A percentile compares a stretch with the other conserved stretches of the same genome.
Evolutionary conservation across 1,284 basidiomycete genomes (phyloP).

Genomic region (Malassezia sympodialis): DNA sequence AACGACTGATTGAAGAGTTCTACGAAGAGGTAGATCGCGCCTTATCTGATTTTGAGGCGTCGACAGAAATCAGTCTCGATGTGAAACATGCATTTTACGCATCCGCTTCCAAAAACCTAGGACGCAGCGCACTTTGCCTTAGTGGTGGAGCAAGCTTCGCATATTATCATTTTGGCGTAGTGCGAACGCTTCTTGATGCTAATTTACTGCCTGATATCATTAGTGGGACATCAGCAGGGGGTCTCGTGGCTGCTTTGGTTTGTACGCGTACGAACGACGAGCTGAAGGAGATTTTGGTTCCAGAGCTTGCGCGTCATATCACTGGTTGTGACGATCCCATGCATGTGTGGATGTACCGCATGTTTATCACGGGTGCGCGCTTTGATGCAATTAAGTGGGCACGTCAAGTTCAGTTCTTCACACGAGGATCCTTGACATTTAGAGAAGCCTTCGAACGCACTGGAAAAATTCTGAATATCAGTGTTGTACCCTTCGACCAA

Average conservation of each 20-base stretch:
- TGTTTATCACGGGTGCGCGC: slow-evolving; percentile 76
- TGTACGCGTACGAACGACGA: slow-evolving; percentile 87
- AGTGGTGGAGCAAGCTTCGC: slow-evolving; percentile 90
- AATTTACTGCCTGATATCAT: slow-evolving; percentile 78
- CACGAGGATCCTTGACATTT: slow-evolving; percentile 86
- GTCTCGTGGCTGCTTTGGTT: slow-evolving; percentile 59
- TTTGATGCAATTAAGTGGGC: slow-evolving; percentile 90
- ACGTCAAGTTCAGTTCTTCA: slow-evolving; percentile 65
- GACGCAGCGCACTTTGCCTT: slow-evolving; percentile 78
- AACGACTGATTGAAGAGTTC: slow-evolving; percentile 37
- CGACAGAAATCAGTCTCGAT: slow-evolving; percentile 59
- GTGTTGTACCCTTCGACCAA: slow-evolving; percentile 85
- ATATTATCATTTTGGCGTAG: slow-evolving; percentile 77
- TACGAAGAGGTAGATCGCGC: slow-evolving; percentile 31
- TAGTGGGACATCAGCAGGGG: slow-evolving; percentile 81
- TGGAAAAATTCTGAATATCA: slow-evolving; percentile 78
- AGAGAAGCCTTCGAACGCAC: slow-evolving; percentile 87
- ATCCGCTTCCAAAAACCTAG: slow-evolving; percentile 74
- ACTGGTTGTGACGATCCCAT: slow-evolving; percentile 75
- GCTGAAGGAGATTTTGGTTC: slow-evolving; percentile 57
- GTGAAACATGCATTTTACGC: slow-evolving; percentile 90
- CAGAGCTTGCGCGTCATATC: slow-evolving; percentile 62
- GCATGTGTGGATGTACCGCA: slow-evolving; percentile 62
- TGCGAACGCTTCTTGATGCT: slow-evolving; percentile 80
- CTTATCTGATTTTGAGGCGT: slow-evolving; percentile 26